Evolutionary conservation across 2,329 filamentous ascomycete genomes (phyloP), one percentile per base, ranked within the genome.

Genomic region (Aphanoascus verrucosus): DNA sequence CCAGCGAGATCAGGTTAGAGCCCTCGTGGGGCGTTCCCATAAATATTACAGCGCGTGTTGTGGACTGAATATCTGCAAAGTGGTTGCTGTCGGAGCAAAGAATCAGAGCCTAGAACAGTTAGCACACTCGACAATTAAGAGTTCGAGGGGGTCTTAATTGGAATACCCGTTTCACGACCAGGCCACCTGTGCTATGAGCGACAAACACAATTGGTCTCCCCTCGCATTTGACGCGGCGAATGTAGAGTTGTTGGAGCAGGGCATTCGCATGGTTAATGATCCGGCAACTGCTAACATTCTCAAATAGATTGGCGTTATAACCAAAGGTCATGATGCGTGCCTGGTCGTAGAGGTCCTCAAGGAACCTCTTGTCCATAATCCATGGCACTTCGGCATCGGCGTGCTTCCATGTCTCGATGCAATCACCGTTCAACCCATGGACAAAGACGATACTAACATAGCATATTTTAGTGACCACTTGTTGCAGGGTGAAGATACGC

Each of bases 91-190:
- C 42, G n/a, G 12, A 17, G 42, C 41, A 44, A 15, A 44, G 41
- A 17, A 44, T 44, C n/a, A 44, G 3, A 15, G 41, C 41, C 41
- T 44, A 8, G 41, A 44, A 44, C 41, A 8, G 41, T 44, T 8
- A 44, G 28, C 41, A 44, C 41, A 44, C 5, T 44, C 15, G 41
- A 8, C 2, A 11, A n/a, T 23, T 44, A 8, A 44, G 41, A 44
- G n/a, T 44, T 44, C 17, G 41, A n/a, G 19, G 41, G 23, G 11
- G 23, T 57, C 45, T n/a, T 28, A 28, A 28, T 28, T 28, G 23
- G 7, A 28, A 28, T 28, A 28, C 23, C 23, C 23, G 23, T 28
- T 69, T 69, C 3, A 61, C 61, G 12, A 72, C 65, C 45, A 60
- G 35, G 5, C 58, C 58, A 42, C 58, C 58, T 53, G 59, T 56